Evolutionary conservation across 2,329 filamentous ascomycete genomes (phyloP).

Genomic region (Aspergillus ibericus): DNA sequence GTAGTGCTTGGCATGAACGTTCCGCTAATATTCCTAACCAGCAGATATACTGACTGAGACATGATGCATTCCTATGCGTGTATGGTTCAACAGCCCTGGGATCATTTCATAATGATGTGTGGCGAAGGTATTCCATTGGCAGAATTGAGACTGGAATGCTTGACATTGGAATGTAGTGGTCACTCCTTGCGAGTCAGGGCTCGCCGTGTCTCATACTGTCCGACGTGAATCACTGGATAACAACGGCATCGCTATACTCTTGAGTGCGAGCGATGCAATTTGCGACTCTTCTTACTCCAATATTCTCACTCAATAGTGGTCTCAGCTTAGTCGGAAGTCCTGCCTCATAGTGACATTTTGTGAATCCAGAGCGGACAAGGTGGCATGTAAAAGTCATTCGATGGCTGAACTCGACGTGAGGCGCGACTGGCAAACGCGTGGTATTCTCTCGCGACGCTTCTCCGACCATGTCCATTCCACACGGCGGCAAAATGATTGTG

Average conservation of each 20-base stretch:
- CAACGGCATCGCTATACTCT: neutral
- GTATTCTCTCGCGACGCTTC: neutral
- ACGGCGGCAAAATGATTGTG: slow-evolving; percentile 5
- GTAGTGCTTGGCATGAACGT: neutral
- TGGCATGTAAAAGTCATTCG: neutral
- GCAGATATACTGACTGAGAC: neutral
- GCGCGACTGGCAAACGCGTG: neutral
- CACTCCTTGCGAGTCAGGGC: neutral
- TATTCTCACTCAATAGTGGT: neutral
- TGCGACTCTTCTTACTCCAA: neutral
- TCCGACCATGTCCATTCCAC: slow-evolving; percentile 15
- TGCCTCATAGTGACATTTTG: neutral
- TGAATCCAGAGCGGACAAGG: neutral
- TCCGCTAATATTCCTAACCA: neutral
- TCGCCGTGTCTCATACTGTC: neutral
- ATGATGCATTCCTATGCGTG: neutral
- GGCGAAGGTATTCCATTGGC: neutral
- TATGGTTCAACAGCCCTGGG: neutral
- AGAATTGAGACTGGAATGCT: neutral
- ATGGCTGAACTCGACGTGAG: neutral
- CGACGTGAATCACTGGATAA: neutral
- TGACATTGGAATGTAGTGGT: slow-evolving; percentile 1
- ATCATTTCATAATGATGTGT: neutral
- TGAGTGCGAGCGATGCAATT: neutral
- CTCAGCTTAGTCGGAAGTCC: neutral